These are phyloP conservation scores for Termitomyces sp. DNA, from an alignment of 768 basidiomycete species.

Conservation along the genomic window DNA sequence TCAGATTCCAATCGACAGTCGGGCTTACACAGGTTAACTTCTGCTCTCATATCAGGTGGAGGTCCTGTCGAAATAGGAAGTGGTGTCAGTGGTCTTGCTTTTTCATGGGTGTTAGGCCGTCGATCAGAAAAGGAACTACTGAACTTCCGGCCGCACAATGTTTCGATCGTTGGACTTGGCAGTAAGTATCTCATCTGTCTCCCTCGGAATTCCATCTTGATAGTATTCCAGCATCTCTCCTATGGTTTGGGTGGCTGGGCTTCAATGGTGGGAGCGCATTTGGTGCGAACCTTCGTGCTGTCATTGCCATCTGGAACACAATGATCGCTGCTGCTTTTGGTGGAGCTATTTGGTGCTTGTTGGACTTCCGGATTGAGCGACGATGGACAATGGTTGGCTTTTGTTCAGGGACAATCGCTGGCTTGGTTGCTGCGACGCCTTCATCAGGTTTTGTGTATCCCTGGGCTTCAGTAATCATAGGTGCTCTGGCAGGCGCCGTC, in stretches of 20 bases:
- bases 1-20: neutral
- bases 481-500: conserved; percentile 65
- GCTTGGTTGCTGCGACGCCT: conserved; percentile 86
- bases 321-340: conserved; percentile 84
- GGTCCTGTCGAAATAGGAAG: conserved; percentile 88
- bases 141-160: conserved; percentile 88
- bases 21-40: neutral
- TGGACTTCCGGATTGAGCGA: conserved; percentile 77
- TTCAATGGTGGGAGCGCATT: conserved; percentile 92
- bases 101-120: conserved; percentile 83
- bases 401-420: conserved; percentile 90
- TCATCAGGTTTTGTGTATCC: conserved; percentile 79
- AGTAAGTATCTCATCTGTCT: conserved; percentile 35
- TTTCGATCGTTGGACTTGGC: conserved; percentile 78
- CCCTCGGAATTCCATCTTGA: neutral
- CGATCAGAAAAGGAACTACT: conserved; percentile 68
- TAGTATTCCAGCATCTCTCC: conserved; percentile 52
- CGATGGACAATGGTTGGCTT: conserved; percentile 91
- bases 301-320: conserved; percentile 85
- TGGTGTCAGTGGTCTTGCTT: conserved; percentile 83
- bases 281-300: conserved; percentile 83
- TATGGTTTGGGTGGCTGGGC: conserved; percentile 89
- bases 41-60: conserved; percentile 48
- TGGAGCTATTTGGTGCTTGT: conserved; percentile 79
- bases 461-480: conserved; percentile 77